Conservation (phyloP, 805 yeast genomes). For the Yamadazyma phyllophila region DNA sequence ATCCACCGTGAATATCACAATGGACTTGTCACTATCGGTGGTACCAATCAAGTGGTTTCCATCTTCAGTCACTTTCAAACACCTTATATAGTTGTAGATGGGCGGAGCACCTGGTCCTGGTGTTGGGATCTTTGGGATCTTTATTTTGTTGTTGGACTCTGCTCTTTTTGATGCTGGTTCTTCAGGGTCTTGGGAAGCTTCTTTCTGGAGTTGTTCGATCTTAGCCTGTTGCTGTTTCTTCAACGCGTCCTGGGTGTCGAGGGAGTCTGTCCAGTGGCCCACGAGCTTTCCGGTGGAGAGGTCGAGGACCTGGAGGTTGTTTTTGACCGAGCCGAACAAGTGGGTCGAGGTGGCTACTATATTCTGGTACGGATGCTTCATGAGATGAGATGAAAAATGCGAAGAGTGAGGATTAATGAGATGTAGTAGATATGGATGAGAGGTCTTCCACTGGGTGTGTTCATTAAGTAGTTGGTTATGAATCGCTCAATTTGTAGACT, state of each 20-base stretch:
- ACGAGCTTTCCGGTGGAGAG: slow-evolving; percentile 35
- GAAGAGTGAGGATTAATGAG: too few relatives aligned
- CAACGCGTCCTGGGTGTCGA: slow-evolving; percentile 45
- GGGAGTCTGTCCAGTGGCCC: slow-evolving; percentile 65
- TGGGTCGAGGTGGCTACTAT: slow-evolving; percentile 46
- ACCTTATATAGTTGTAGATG: slow-evolving; percentile 65
- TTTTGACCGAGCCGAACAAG: slow-evolving; percentile 58
- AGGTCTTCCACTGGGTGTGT: too few relatives aligned
- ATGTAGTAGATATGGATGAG: too few relatives aligned
- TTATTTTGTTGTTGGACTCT: slow-evolving; percentile 28
- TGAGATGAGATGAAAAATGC: slow-evolving; percentile 13
- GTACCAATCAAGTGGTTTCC: slow-evolving; percentile 56
- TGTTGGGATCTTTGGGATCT: slow-evolving; percentile 51
- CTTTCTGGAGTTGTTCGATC: slow-evolving; percentile 25
- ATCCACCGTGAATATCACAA: slow-evolving; percentile 54
- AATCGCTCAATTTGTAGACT: too few relatives aligned
- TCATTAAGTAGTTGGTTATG: too few relatives aligned
- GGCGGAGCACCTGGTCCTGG: slow-evolving; percentile 73
- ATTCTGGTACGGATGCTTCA: slow-evolving; percentile 75
- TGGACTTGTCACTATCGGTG: slow-evolving; percentile 83
- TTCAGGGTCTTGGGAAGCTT: slow-evolving; percentile 24
- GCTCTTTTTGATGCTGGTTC: slow-evolving; percentile 21
- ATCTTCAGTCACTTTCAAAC: slow-evolving; percentile 54
- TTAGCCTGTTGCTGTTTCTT: slow-evolving; percentile 49
- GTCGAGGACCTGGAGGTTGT: slow-evolving; percentile 54